Percentiles rank a stretch among this genome's conserved stretches.
Conservation (phyloP, 129 eudicot genomes). For the Smallanthus sonchifolius region DNA sequence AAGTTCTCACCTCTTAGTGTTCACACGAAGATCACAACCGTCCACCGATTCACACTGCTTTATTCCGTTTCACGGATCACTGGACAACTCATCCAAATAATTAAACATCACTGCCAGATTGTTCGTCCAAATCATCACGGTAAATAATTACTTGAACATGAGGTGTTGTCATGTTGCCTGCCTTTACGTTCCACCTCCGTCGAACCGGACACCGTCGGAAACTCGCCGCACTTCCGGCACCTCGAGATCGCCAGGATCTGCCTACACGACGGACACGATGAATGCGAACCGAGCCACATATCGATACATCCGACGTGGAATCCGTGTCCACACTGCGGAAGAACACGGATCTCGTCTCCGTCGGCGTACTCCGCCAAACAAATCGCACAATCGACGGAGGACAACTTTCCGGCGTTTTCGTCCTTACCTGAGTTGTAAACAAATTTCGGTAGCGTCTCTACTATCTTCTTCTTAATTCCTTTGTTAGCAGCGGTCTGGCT, state of each 20-base stretch:
- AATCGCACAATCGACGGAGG: slow-evolving; percentile 36
- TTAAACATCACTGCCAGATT: no score
- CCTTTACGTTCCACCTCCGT: slow-evolving; percentile 4
- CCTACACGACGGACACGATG: slow-evolving; percentile 33
- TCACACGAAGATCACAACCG: background rate
- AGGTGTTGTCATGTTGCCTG: background rate
- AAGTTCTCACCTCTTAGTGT: background rate
- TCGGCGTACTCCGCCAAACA: slow-evolving; percentile 31
- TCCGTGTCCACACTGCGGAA: slow-evolving; percentile 48
- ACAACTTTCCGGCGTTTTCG: background rate
- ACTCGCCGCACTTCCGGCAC: slow-evolving; percentile 26
- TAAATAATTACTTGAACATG: slow-evolving; percentile 23
- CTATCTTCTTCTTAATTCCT: slow-evolving; percentile 54
- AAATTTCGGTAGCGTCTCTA: slow-evolving; percentile 47
- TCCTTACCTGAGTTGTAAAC: slow-evolving; percentile 18
- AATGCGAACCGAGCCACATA: slow-evolving; percentile 38
- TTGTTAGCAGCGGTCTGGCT: slow-evolving; percentile 36
- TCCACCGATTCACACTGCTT: background rate
- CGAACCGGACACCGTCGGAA: slow-evolving; percentile 5
- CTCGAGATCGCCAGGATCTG: slow-evolving; percentile 22
- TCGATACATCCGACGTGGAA: slow-evolving; percentile 50
- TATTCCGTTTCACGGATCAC: background rate
- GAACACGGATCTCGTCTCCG: slow-evolving; percentile 41
- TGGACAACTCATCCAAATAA: background rate
- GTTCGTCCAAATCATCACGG: background rate